Conservation (phyloP, 176 grass and related monocot genomes). For the Chloris gayana region DNA sequence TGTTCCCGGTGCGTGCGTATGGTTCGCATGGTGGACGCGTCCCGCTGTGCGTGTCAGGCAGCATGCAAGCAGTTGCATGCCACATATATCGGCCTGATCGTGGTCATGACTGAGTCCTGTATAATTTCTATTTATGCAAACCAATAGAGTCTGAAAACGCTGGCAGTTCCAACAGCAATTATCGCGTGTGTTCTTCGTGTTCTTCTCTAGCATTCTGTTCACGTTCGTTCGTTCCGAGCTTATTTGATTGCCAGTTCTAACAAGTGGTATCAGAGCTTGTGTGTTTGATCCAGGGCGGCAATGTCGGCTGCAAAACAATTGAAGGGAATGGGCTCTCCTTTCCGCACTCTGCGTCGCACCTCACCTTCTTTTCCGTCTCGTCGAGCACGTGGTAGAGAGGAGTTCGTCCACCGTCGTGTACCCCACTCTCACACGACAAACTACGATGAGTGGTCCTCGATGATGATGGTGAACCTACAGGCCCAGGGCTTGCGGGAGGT, state of each 20-base stretch:
- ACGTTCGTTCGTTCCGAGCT: too few relatives aligned
- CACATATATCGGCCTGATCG: background rate
- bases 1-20: background rate
- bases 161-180: background rate
- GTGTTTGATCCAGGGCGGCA: background rate
- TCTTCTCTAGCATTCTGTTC: background rate
- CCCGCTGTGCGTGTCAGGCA: background rate
- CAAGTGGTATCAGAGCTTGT: background rate
- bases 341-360: background rate
- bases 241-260: background rate
- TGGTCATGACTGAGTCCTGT: background rate
- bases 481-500: background rate
- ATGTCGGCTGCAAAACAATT: background rate
- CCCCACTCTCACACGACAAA: background rate
- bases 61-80: background rate
- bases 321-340: rapidly evolving
- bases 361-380: background rate
- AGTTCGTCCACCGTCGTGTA: background rate
- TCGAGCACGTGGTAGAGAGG: background rate
- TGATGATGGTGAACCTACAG: background rate
- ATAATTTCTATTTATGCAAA: background rate
- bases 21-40: background rate
- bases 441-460: background rate
- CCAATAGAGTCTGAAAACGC: background rate
- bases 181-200: background rate